Evolutionary conservation across 106 monocot species (phyloP).

Genomic region (Acorus calamus): DNA sequence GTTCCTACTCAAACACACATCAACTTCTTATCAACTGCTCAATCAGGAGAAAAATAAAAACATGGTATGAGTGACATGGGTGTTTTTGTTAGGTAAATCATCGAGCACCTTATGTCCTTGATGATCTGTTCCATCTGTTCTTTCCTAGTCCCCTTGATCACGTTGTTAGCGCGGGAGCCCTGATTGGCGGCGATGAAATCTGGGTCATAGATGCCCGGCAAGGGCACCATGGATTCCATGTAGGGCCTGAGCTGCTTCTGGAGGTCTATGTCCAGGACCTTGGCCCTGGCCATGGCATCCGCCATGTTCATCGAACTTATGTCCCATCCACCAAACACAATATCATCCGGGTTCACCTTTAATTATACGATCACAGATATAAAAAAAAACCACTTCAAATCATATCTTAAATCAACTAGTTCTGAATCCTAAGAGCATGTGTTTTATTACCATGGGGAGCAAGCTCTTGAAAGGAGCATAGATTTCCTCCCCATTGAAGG

Average conservation of each 20-base stretch:
- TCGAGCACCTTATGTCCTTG: slow-evolving; percentile 73
- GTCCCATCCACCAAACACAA: slow-evolving; percentile 97
- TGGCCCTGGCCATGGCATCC: slow-evolving; percentile 87
- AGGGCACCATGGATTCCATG: slow-evolving; percentile 90
- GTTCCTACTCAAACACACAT: slow-evolving; percentile 29
- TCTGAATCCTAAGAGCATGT: too few species aligned
- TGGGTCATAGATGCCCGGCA: slow-evolving; percentile 80
- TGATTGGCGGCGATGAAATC: slow-evolving; percentile 98
- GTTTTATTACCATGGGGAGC: slow-evolving; percentile 66
- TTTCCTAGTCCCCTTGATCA: slow-evolving; percentile 79
- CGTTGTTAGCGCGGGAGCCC: slow-evolving; percentile 71
- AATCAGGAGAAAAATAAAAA: too few species aligned
- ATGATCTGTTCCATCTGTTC: slow-evolving; percentile 77
- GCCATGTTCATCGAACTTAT: slow-evolving; percentile 89
- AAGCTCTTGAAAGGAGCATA: slow-evolving; percentile 97
- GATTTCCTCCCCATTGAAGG: slow-evolving; percentile 92
- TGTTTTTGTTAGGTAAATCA: too few species aligned
- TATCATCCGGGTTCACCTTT: slow-evolving; percentile 87
- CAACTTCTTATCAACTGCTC: too few species aligned
- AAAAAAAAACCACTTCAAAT: background rate
- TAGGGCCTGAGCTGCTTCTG: slow-evolving; percentile 97
- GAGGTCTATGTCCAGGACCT: slow-evolving; percentile 91
- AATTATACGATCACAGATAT: too few species aligned
- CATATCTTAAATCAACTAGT: background rate
- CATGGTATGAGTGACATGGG: too few species aligned